A percentile compares a stretch with the other conserved stretches of the same genome.
Evolutionary conservation across 1,139 yeast genomes (phyloP).

Genomic region (Kazachstania sp.): DNA sequence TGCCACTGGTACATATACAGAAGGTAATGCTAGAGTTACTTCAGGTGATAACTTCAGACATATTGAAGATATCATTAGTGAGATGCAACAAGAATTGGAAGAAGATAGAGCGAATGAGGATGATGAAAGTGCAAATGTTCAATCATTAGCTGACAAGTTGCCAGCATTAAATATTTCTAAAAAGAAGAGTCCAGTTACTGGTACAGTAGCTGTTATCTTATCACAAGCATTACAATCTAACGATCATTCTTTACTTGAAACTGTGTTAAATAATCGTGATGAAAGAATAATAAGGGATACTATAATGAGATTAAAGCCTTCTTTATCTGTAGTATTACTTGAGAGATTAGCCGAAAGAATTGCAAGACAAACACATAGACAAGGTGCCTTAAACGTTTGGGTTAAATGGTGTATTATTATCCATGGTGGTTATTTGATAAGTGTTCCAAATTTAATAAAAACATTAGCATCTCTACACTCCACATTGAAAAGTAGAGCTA

Average conservation of each 20-base stretch:
- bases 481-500: slow-evolving; percentile 64
- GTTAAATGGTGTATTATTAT: slow-evolving; percentile 85
- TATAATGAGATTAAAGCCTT: slow-evolving; percentile 58
- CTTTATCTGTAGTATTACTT: slow-evolving; percentile 62
- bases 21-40: slow-evolving; percentile 55
- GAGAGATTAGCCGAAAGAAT: slow-evolving; percentile 81
- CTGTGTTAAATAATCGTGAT: slow-evolving; percentile 71
- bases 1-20: slow-evolving; percentile 60
- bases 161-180: slow-evolving; percentile 4
- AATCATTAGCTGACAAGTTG: slow-evolving; percentile 55
- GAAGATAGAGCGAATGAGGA: slow-evolving; percentile 27
- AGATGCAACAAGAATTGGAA: slow-evolving; percentile 36
- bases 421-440: slow-evolving; percentile 73
- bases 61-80: slow-evolving; percentile 35
- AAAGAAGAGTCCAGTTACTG: slow-evolving; percentile 40
- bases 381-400: slow-evolving; percentile 78
- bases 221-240: slow-evolving; percentile 66
- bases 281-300: slow-evolving; percentile 66
- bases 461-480: slow-evolving; percentile 72
- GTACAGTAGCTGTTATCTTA: slow-evolving; percentile 56
- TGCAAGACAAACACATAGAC: slow-evolving; percentile 53
- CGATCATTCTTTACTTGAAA: slow-evolving; percentile 65
- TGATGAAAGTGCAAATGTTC: slow-evolving; percentile 22
- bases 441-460: slow-evolving; percentile 58
- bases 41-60: slow-evolving; percentile 58